Evolutionary conservation across 2,329 filamentous ascomycete genomes (phyloP), one percentile per base, ranked within the genome.

Genomic region (Ambrosiella beaveri): DNA sequence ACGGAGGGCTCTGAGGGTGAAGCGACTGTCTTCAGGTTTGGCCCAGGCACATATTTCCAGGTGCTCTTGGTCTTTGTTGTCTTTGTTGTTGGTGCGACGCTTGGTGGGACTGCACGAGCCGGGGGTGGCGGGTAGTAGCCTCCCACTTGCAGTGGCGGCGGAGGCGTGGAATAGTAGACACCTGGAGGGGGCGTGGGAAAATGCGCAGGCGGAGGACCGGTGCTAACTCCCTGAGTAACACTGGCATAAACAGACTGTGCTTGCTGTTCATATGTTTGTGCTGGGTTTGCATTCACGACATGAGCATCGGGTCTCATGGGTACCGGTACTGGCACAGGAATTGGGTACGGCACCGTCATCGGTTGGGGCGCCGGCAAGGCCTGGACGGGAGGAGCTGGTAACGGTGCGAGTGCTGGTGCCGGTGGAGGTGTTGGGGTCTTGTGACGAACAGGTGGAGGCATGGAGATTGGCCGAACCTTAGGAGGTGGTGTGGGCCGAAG

Each of bases 271-370:
- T 58, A 58, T n/a, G 49, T 13, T 3, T 54, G 51, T 9, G 50
- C 50, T 2, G 59, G 59, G 7, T 51, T 38, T 40, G 55, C 59
- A 36, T 57, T 45, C 1, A 60, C 52, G 38, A 60, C 58, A 2
- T 56, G 59, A 5, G 59, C 59, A 9, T 57, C 56, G 12, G 59
- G 52, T n/a, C 52, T 36, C 12, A 59, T 56, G 12, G 58, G 47
- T n/a, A 57, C 53, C 35, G 58, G 54, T 17, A 57, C 41, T n/a
- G 57, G 54, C 17, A 56, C 54, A 37, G 51, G 44, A 13, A 56
- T 44, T 3, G 59, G 59, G n/a, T 60, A 60, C n/a, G 59, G 56
- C 3, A 60, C 39, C 11, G 50, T 40, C 15, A 58, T 12, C 2
- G 59, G 59, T 45, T 49, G 41, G 2, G 54, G 54, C 5, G 51